Base-by-base conservation (phyloP, 1,139 yeast species). In the Taphrina flavorubra region DNA sequence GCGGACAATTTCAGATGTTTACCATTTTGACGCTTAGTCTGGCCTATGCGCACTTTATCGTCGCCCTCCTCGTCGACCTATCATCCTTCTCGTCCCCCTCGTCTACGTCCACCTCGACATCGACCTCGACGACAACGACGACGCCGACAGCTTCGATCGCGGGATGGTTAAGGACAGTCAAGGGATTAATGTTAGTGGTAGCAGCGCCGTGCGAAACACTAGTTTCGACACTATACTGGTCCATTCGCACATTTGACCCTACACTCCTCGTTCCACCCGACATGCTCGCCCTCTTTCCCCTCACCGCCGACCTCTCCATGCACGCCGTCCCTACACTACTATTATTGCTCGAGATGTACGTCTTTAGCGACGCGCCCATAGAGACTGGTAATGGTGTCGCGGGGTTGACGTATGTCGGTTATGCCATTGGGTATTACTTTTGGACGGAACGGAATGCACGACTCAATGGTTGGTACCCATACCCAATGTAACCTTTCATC, bases 381-480 rank as follows among this genome's bases (percentile, higher is more conserved):
- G 67, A 63, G 46, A 34, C 51, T 25, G 13, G 46, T 3, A 53
- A 46, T 16, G 42, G 20, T 10, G 11, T 18, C 8, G 67, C 67
- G 20, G 67, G 60, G 20, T 46, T 37, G 31, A 40, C 36, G 36
- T 63, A 63, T 55, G 56, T 18, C 20, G 20, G 39, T 0, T 63
- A 63, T 34, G 67, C 51, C 16, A 16, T 51, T 10, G 47, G 39
- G 14, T 63, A 63, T 25, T 57, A 53, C 18, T 36, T 55, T 47
- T 63, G 67, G 67, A 46, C 59, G 13, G 67, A 63, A 25, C 53
- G 59, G 25, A 53, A 57, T 46, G 67, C 67, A 10, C 13, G 51
- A 18, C 18, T 63, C 36, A 63, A 63, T 46, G 67, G 67, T 44
- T 63, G 59, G 55, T 63, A 63, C 16, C 61, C 67, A 6, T 63